A percentile compares a stretch with the other conserved stretches of the same genome.
phyloP scores from a whole-genome alignment of 495 filamentous ascomycete species.

The Hypoxylon trugodes region DNA sequence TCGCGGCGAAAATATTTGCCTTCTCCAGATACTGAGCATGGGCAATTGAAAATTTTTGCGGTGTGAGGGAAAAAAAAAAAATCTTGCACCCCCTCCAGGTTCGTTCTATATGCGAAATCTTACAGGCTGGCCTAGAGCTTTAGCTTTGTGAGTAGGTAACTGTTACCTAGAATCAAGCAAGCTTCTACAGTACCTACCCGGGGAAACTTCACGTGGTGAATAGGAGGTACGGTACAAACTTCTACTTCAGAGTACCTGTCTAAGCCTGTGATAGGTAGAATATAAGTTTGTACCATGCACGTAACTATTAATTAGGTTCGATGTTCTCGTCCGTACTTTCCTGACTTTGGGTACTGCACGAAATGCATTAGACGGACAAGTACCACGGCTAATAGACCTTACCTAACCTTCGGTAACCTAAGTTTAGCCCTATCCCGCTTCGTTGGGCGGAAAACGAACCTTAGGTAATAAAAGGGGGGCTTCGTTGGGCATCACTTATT shows the following conservation, averaged over 20 bases:
- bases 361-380: conserved; percentile 25
- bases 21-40: conserved; percentile 29
- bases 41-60: conserved; percentile 37
- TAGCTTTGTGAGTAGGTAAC: no score
- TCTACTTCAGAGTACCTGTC: conserved; percentile 11
- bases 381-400: conserved; percentile 24
- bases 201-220: background rate
- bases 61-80: conserved; percentile 27
- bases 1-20: conserved; percentile 31
- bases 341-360: no score
- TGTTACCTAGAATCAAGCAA: no score
- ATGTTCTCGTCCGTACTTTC: no score
- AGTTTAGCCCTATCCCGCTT: conserved; percentile 9
- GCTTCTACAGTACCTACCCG: background rate
- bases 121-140: conserved; percentile 7
- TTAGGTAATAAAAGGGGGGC: conserved; percentile 14
- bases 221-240: conserved; percentile 8
- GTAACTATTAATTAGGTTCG: conserved; percentile 13
- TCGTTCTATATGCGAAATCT: background rate
- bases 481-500: conserved; percentile 24
- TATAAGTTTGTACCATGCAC: conserved; percentile 21
- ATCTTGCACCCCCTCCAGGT: background rate
- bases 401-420: conserved; percentile 25
- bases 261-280: background rate
- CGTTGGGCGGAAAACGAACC: conserved; percentile 24